Percentiles rank a stretch among this genome's conserved stretches.
Conservation (phyloP, 352 stramenopile species). For the Phytophthora pini region DNA sequence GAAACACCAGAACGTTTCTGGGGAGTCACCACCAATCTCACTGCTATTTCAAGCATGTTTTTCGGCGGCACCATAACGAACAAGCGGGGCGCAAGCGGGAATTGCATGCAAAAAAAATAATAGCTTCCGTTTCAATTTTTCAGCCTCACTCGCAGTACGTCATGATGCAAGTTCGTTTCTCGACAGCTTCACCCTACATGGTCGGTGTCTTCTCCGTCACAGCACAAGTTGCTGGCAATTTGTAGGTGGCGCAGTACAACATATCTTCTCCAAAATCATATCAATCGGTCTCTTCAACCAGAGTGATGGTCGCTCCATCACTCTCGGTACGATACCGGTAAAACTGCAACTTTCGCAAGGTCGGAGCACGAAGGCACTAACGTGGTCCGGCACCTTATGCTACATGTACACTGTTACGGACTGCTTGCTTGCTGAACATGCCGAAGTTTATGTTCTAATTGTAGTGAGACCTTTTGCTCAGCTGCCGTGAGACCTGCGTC, state of each 20-base stretch:
- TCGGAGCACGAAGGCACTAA: slow-evolving; percentile 7
- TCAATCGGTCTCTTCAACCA: background rate
- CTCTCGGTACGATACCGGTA: slow-evolving; percentile 11
- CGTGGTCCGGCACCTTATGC: slow-evolving; percentile 12
- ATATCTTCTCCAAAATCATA: background rate
- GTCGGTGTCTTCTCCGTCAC: background rate
- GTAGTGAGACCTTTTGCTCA: background rate
- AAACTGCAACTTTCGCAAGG: slow-evolving; percentile 6
- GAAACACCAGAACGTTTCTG: too few species aligned
- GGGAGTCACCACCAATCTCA: background rate
- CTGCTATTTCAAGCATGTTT: background rate
- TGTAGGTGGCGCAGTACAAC: background rate
- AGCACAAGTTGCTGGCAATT: background rate
- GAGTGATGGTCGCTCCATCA: slow-evolving; percentile 10
- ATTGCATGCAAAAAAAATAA: background rate
- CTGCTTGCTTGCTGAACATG: background rate
- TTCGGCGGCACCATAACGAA: background rate
- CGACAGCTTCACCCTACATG: background rate
- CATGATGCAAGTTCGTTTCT: background rate
- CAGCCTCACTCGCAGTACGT: background rate
- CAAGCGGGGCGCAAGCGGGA: background rate
- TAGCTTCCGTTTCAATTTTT: background rate
- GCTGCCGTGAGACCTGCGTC: slow-evolving; percentile 2
- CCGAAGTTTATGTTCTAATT: background rate
- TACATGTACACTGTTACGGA: background rate